phyloP scores from a whole-genome alignment of 768 basidiomycete species.

The Cystofilobasidium macerans region DNA sequence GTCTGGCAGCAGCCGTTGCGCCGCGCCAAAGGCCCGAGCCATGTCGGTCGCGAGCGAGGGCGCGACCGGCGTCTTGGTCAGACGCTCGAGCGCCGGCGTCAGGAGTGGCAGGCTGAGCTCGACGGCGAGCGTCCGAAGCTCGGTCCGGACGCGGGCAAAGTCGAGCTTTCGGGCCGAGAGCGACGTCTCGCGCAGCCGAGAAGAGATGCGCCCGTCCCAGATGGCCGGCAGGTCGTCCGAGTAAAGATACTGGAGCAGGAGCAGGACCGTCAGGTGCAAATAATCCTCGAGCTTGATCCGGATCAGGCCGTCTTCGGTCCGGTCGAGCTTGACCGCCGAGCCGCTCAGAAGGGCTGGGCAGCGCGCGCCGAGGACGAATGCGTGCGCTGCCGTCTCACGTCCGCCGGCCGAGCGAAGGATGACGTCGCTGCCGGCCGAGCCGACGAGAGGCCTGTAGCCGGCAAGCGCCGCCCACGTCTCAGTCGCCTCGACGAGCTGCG shows the following conservation, averaged over 20 bases:
- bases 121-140: constrained; percentile 52
- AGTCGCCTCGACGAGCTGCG: constrained; percentile 33
- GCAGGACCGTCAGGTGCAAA: constrained; percentile 56
- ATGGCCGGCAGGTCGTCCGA: constrained; percentile 68
- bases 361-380: constrained; percentile 55
- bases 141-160: constrained; percentile 48
- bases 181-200: constrained; percentile 40
- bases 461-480: constrained; percentile 31
- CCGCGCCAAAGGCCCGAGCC: constrained; percentile 43
- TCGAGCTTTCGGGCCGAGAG: constrained; percentile 40
- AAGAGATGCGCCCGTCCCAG: constrained; percentile 65
- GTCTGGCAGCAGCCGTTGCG: constrained; percentile 20
- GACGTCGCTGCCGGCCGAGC: constrained; percentile 28
- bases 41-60: constrained; percentile 49
- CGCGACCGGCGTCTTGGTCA: constrained; percentile 48
- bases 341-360: constrained; percentile 42
- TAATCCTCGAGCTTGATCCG: constrained; percentile 44
- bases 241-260: constrained; percentile 78
- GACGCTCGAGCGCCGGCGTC: constrained; percentile 48
- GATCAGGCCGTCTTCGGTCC: constrained; percentile 30
- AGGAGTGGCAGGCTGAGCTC: constrained; percentile 53
- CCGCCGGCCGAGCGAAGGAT: constrained; percentile 25
- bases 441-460: constrained; percentile 26
- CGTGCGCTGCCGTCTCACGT: constrained; percentile 51
- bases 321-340: constrained; percentile 30